phyloP scores from a whole-genome alignment of 768 basidiomycete genomes.

The Russula ochroleuca region DNA sequence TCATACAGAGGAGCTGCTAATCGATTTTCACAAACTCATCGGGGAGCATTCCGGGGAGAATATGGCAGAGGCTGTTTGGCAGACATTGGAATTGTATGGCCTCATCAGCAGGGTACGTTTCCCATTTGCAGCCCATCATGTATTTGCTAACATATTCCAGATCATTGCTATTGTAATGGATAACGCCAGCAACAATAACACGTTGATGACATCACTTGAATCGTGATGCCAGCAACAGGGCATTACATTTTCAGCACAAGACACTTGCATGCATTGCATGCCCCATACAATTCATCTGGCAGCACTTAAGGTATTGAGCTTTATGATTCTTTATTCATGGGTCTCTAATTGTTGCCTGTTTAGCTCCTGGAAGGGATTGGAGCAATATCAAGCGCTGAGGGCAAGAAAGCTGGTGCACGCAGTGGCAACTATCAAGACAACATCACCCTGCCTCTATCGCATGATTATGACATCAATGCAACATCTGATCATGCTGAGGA shows the following conservation, averaged over 20 bases:
- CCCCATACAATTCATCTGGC: neutral
- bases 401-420: neutral
- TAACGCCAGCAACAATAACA: slow-evolving; percentile 2
- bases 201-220: neutral
- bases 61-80: neutral
- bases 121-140: too few species aligned
- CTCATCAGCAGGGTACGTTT: neutral
- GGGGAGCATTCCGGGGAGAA: neutral
- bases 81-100: neutral
- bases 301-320: neutral
- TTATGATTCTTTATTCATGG: too few species aligned
- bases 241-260: neutral
- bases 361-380: neutral
- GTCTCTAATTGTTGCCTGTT: neutral
- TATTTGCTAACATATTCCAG: neutral
- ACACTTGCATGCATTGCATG: neutral
- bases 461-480: neutral
- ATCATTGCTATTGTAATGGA: neutral
- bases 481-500: neutral
- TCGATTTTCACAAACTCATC: neutral
- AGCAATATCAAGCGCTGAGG: neutral
- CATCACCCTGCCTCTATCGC: neutral
- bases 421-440: neutral
- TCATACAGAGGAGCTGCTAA: neutral
- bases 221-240: neutral